These are phyloP conservation scores for Reticulascus tulasneorum DNA, from an alignment of 2,329 filamentous ascomycete genomes.

Conservation along the genomic window DNA sequence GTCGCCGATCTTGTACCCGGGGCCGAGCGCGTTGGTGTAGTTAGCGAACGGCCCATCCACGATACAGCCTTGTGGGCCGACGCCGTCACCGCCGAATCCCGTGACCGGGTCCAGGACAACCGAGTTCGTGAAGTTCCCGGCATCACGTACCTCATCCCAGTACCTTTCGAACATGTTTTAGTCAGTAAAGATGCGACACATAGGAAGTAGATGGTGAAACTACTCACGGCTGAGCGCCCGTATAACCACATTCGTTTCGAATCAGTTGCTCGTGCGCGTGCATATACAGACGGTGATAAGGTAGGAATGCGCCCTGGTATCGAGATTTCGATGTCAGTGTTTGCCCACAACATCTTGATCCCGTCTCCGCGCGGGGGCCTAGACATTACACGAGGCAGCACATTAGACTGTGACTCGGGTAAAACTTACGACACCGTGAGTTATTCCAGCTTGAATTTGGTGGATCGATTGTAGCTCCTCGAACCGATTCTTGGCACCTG, in stretches of 20 bases:
- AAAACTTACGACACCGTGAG: slow-evolving; percentile 9
- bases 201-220: slow-evolving; percentile 23
- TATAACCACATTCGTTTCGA: slow-evolving; percentile 25
- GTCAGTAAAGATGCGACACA: not conserved
- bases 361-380: no score
- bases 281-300: slow-evolving; percentile 29
- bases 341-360: no score
- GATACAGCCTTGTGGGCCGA: slow-evolving; percentile 16
- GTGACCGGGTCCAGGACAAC: slow-evolving; percentile 25
- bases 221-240: slow-evolving; percentile 27
- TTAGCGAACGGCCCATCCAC: slow-evolving; percentile 19
- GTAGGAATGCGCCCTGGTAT: no score
- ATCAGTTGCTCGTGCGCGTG: slow-evolving; percentile 25
- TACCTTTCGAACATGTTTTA: slow-evolving; percentile 1
- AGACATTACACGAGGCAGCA: no score
- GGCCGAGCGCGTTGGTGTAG: slow-evolving; percentile 12
- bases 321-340: no score
- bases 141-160: slow-evolving; percentile 11
- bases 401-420: no score
- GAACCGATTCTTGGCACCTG: slow-evolving; percentile 9
- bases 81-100: slow-evolving; percentile 26
- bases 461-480: slow-evolving; percentile 11
- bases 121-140: slow-evolving; percentile 14
- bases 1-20: slow-evolving; percentile 6
- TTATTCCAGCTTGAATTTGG: slow-evolving; percentile 9